phyloP scores from a whole-genome alignment of 148 eudicot genomes.

The Chenopodium album region DNA sequence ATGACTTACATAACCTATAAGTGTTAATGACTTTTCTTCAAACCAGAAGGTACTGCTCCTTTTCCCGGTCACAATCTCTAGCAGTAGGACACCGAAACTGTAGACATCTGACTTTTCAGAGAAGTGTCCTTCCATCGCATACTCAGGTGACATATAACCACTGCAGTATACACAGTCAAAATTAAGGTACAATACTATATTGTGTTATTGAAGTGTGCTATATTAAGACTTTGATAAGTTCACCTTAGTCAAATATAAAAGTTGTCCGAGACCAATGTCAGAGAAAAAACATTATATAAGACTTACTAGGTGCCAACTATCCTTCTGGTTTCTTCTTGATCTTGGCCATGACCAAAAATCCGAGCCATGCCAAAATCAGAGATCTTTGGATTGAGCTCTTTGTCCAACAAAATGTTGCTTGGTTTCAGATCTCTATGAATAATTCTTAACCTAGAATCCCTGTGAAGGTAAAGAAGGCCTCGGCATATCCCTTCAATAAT shows the following conservation, averaged over 20 bases:
- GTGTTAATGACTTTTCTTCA: conserved; percentile 31
- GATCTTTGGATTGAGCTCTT: conserved; percentile 32
- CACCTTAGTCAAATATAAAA: too few species aligned
- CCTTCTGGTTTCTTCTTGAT: conserved; percentile 31
- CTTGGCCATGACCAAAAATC: conserved; percentile 29
- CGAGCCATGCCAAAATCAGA: conserved; percentile 40
- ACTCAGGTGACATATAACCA: conserved; percentile 17
- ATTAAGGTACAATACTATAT: too few species aligned
- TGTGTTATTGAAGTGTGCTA: not conserved
- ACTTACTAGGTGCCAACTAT: conserved; percentile 38
- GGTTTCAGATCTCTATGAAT: conserved; percentile 4
- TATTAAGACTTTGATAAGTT: too few species aligned
- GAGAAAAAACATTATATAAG: too few species aligned
- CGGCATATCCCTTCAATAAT: conserved; percentile 36
- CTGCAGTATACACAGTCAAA: not conserved
- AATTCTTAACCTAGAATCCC: conserved; percentile 33
- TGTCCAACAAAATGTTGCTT: conserved; percentile 35
- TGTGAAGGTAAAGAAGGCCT: conserved; percentile 34
- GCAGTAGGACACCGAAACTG: conserved; percentile 34
- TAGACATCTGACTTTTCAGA: conserved; percentile 36
- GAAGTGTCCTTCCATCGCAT: conserved; percentile 38
- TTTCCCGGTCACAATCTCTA: conserved; percentile 29
- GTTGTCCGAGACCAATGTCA: too few species aligned
- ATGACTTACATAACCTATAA: conserved; percentile 31
- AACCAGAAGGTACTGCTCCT: conserved; percentile 30